A percentile compares a stretch with the other conserved stretches of the same genome.
Evolutionary conservation across 2,329 filamentous ascomycete genomes (phyloP).

Genomic region (Alternaria angustiovoidea): DNA sequence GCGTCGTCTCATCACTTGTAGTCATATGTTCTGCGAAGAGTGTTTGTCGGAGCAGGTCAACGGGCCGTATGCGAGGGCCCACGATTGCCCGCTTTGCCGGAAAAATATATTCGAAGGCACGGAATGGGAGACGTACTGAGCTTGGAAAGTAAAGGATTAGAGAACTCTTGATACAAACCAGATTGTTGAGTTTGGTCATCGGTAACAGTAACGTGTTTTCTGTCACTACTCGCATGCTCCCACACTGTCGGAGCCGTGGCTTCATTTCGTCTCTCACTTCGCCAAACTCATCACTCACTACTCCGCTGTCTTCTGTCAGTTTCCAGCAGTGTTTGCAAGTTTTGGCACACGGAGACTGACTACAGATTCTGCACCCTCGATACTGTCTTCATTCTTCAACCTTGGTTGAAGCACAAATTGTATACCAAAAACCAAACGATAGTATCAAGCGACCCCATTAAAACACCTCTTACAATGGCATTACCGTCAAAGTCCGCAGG

Average conservation of each 20-base stretch:
- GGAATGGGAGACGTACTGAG: neutral
- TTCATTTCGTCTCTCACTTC: neutral
- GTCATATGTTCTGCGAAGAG: conserved; percentile 6
- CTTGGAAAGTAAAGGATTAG: neutral
- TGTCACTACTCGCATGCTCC: neutral
- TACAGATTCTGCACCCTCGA: neutral
- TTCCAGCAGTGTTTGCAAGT: neutral
- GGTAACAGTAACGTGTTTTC: neutral
- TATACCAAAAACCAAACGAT: neutral
- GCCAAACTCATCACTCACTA: neutral
- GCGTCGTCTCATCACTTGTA: conserved; percentile 7
- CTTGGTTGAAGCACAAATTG: neutral
- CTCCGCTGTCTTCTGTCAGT: neutral
- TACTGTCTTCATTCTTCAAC: neutral
- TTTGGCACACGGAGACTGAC: neutral
- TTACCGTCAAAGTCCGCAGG: neutral
- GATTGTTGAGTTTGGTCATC: neutral
- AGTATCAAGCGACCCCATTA: too few species aligned
- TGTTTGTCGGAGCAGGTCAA: conserved; percentile 4
- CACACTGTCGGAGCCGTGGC: neutral
- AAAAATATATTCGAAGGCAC: neutral
- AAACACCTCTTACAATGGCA: neutral
- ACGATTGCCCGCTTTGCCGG: conserved; percentile 8
- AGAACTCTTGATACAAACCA: neutral
- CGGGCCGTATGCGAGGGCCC: neutral